These are phyloP conservation scores for Staphylotrichum tortipilum DNA, from an alignment of 495 filamentous ascomycete genomes.

Conservation along the genomic window DNA sequence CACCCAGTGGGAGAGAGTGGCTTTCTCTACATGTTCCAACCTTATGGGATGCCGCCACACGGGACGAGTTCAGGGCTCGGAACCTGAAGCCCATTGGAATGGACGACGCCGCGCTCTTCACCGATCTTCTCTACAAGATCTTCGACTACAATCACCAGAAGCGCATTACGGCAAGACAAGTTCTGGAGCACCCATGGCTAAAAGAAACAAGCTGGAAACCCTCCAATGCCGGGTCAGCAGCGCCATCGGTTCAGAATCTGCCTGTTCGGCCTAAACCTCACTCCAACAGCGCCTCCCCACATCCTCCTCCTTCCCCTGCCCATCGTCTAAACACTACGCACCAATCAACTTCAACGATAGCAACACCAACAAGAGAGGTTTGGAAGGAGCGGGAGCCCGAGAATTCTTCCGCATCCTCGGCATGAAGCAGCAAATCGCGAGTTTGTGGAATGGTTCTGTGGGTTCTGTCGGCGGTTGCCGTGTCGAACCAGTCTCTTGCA, in stretches of 20 bases:
- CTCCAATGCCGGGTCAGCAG: neutral
- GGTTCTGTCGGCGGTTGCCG: too few species aligned
- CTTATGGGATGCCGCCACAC: neutral
- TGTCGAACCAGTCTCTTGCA: too few species aligned
- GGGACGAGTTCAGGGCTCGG: neutral
- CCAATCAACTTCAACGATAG: too few species aligned
- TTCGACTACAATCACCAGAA: neutral
- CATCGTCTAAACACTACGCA: too few species aligned
- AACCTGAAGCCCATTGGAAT: neutral
- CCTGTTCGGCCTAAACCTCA: neutral
- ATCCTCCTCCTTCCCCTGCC: neutral
- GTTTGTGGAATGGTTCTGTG: too few species aligned
- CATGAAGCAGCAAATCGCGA: too few species aligned
- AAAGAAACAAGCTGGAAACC: neutral
- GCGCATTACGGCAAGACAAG: neutral
- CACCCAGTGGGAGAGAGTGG: neutral
- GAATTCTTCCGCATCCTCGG: too few species aligned
- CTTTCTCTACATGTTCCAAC: neutral
- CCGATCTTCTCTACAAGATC: neutral
- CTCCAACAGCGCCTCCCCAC: neutral
- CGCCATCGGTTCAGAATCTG: neutral
- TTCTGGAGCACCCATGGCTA: slow-evolving; percentile 1
- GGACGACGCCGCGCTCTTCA: slow-evolving; percentile 2
- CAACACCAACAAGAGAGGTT: too few species aligned
- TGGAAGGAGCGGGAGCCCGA: too few species aligned